Conservation (phyloP, 352 stramenopile species). For the Pythium phragmiticola region DNA sequence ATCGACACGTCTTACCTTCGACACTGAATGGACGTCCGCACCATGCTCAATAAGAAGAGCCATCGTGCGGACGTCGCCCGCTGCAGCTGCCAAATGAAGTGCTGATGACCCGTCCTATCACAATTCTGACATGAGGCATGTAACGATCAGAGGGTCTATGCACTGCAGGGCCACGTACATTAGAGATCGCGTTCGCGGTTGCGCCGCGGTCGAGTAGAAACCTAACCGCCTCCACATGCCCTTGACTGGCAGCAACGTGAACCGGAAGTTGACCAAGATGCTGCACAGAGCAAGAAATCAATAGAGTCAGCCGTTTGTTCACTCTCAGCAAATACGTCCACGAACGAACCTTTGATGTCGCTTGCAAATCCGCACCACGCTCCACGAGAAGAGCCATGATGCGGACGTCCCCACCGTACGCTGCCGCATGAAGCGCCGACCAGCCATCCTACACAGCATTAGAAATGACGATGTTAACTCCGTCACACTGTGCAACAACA, state of each 20-base stretch:
- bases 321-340: not conserved
- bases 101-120: not conserved
- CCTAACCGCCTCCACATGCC: too few relatives aligned
- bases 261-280: not conserved
- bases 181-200: not conserved
- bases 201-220: too few relatives aligned
- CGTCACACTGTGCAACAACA: not conserved
- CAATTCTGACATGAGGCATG: not conserved
- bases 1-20: not conserved
- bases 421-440: not conserved
- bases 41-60: not conserved
- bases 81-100: not conserved
- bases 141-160: not conserved
- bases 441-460: not conserved
- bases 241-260: too few relatives aligned
- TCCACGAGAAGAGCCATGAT: slow-evolving; percentile 2
- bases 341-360: not conserved
- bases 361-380: not conserved
- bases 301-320: not conserved
- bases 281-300: not conserved
- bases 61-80: not conserved
- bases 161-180: not conserved
- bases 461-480: not conserved
- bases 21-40: not conserved
- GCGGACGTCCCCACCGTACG: not conserved